Conservation (phyloP, 371 early-diverging fungal genomes). For the Chytridiales sp. region DNA sequence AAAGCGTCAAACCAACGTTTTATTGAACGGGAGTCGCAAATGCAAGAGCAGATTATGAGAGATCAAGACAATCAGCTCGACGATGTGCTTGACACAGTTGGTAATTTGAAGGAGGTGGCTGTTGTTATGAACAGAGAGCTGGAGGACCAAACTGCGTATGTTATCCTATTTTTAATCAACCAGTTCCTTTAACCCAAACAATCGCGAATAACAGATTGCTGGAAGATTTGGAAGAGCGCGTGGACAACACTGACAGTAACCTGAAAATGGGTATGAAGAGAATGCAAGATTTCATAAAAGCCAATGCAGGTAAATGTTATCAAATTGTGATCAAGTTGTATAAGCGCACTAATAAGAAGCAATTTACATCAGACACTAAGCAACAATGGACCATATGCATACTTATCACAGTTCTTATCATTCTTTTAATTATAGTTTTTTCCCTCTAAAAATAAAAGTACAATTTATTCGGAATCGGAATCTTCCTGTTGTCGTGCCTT, state of each 20-base stretch:
- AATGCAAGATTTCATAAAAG: constrained; percentile 50
- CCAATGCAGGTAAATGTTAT: constrained; percentile 45
- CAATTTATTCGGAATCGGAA: too few relatives aligned
- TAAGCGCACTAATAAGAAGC: too few relatives aligned
- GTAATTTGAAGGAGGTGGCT: constrained; percentile 62
- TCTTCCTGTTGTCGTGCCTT: constrained; percentile 37
- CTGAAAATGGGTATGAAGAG: constrained; percentile 50
- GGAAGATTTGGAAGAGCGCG: constrained; percentile 53
- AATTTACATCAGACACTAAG: constrained; percentile 43
- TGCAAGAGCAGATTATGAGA: constrained; percentile 52
- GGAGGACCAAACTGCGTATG: constrained; percentile 59
- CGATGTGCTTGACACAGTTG: constrained; percentile 56
- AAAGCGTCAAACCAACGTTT: constrained; percentile 34
- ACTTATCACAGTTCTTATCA: constrained; percentile 53
- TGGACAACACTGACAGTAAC: constrained; percentile 51
- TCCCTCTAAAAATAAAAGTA: constrained; percentile 19
- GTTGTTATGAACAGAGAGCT: constrained; percentile 63
- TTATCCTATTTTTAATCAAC: not conserved
- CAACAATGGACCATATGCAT: constrained; percentile 51
- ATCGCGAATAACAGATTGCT: constrained; percentile 39
- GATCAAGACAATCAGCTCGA: constrained; percentile 65
- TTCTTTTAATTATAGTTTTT: constrained; percentile 45
- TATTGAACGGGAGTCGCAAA: constrained; percentile 43
- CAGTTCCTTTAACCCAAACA: constrained; percentile 14
- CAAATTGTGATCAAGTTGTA: too few relatives aligned